Evolutionary conservation across 345 rosid genomes (phyloP), one percentile per base, ranked within the genome.

Genomic region (Alliaria petiolata): DNA sequence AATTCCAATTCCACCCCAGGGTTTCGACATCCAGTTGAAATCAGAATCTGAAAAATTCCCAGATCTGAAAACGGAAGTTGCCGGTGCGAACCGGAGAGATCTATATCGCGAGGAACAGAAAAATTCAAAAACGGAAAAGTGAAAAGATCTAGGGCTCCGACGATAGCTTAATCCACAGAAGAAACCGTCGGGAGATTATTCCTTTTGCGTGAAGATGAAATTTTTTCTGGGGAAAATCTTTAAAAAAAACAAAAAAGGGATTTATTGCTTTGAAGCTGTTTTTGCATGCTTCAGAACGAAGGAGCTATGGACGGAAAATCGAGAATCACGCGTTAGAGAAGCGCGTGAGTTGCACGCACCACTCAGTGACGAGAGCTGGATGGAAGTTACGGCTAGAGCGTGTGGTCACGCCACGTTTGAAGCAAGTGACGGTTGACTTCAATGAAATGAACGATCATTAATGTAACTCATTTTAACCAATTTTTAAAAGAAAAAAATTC

Each of bases 1-100:
- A 81, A 88, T 80, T 67, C 65, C 77, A 56, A 86, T 81, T 59
- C 69, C 78, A 52, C 98, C 88, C 97, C 96, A 86, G 0, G 90
- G 64, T 67, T 84, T 85, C 58, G 88, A 82, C 98, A 86, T 89
- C 70, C 6, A 47, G 47, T 16, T 44, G 26, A n/a, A 54, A 22
- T 54, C 63, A 71, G 63, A 64, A 60, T 51, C 61, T 46, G 8
- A 25, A 9, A 28, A 17, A 7, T 33, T 30, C 55, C 43, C 57
- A 75, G 74, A 75, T 75, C 79, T 75, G 11, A 54, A 64, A 46
- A 33, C 42, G 19, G 6, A 51, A 31, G 28, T 10, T 39, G 36
- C 46, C 38, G 16, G 8, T 7, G 45, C n/a, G 35, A 72, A 25
- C 12, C 33, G 1, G 13, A 56, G 46, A 59, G 76, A 64, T 72